phyloP scores from a whole-genome alignment of 306 rosid species.

The Citrullus colocynthis region DNA sequence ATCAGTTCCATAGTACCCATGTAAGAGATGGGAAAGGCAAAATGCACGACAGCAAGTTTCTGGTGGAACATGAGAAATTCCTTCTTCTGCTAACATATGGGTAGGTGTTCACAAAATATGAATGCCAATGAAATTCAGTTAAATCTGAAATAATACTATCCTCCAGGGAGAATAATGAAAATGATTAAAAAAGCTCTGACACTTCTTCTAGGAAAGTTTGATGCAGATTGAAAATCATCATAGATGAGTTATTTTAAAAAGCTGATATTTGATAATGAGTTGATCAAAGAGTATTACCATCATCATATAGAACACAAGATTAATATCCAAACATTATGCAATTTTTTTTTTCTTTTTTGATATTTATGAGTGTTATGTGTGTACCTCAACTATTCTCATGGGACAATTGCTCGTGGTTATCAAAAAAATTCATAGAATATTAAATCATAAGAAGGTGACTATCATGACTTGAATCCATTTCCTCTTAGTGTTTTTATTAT shows the following conservation, averaged over 20 bases:
- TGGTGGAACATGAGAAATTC: constrained; percentile 5
- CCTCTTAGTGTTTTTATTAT: too few relatives aligned
- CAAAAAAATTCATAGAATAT: too few relatives aligned
- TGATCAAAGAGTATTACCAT: neutral
- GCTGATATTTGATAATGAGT: neutral
- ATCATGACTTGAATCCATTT: too few relatives aligned
- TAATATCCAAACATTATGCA: neutral
- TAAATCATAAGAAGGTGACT: too few relatives aligned
- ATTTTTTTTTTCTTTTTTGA: too few relatives aligned
- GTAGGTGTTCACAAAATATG: neutral
- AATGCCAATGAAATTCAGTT: neutral
- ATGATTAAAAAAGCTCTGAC: neutral
- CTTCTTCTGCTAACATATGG: neutral
- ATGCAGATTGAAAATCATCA: neutral
- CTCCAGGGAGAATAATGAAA: neutral
- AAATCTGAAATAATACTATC: neutral
- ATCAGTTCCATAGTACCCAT: neutral
- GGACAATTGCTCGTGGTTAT: too few relatives aligned
- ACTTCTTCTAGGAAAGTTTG: neutral
- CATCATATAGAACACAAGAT: neutral
- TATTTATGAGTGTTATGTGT: too few relatives aligned
- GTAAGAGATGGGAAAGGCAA: neutral
- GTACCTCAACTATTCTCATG: too few relatives aligned
- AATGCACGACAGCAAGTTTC: neutral
- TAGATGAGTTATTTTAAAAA: neutral